Evolutionary conservation across 140 eudicot genomes (phyloP), one percentile per base, ranked within the genome.

Genomic region (Cichorium intybus): DNA sequence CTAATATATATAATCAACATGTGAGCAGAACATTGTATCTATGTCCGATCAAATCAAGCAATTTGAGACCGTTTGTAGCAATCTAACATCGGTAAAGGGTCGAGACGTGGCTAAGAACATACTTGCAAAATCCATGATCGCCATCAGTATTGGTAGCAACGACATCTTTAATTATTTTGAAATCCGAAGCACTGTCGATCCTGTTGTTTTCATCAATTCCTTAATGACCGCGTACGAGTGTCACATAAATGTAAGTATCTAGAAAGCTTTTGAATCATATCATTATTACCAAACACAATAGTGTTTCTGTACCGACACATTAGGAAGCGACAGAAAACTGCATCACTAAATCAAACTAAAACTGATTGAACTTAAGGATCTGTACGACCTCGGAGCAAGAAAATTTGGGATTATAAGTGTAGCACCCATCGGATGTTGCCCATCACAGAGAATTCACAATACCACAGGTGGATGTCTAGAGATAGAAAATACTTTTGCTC

Each of bases 401-500:
- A 86, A 79, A 37, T 86, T 86, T 3, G 86, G 84, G 10, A 79
- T 85, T 60, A 64, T 82, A 39, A 69, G 89, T 24, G 69, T 82
- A 31, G 68, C 82, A 8, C 82, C 95, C 1, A 50, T 85, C 0
- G 94, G 94, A 22, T 85, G 94, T 77, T 81, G 85, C 51, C 94
- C 94, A 7, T 56, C 83, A 2, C 61, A 69, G 23, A 76, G 94
- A 57, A 27, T 70, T 6, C 11, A 60, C 24, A 82, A 61, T 3
- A n/a, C 49, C 18, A 66, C 72, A 0, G 74, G 81, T 5, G 93
- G 77, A 27, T 82, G 94, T 67, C 53, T 71, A 21, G 82, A 62
- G 46, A 60, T 65, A 4, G 55, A 55, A 66, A 85, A 82, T 10
- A 57, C 76, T 5, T 53, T 80, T 10, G 84, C 87, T 54, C 37